Evolutionary conservation across 805 yeast genomes (phyloP), one percentile per base, ranked within the genome.

Genomic region (Zygoascus flipseniorum): DNA sequence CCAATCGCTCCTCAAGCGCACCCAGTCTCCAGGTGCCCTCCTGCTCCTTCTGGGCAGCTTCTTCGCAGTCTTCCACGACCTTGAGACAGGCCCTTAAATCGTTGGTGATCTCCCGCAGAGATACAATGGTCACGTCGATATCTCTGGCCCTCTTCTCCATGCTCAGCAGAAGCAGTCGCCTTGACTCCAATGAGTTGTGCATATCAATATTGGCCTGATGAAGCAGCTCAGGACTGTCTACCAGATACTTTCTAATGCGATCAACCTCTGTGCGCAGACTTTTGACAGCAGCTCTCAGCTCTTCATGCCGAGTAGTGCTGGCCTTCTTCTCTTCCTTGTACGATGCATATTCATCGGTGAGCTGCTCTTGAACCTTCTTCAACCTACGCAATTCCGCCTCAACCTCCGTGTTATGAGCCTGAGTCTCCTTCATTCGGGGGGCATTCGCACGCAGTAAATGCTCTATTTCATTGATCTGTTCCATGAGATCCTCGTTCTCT

Each of bases 271-370:
- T 77, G 51, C 76, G 78, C 1, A 80, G 65, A 53, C 83, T 88
- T 13, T 78, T 68, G 16, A 81, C 70, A 44, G 81, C 67, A 53
- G 78, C 81, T 54, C 78, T 80, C 52, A 77, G 76, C 55, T 81
- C 82, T 58, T 86, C 88, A 8, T 85, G 66, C 52, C 79, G 77
- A 47, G 78, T 77, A 16, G 82, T 73, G 52, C 85, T 65, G 43
- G 77, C 68, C n/a, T 72, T 69, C 64, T 86, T 87, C 49, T 82
- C 82, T 16, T 74, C 69, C 66, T 81, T 84, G 67, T 86, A 86
- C 46, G 74, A 76, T 23, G 76, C 72, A 63, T 85, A 87, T 57
- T 84, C 89, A 11, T 70, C 61, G 0, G 84, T 76, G 48, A 86
- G 69, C 11, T 73, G 65, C 61, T 86, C 87, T 64, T 87, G 93